Conservation (phyloP, 2,329 filamentous ascomycete genomes). For the Apiospora phragmitis region DNA sequence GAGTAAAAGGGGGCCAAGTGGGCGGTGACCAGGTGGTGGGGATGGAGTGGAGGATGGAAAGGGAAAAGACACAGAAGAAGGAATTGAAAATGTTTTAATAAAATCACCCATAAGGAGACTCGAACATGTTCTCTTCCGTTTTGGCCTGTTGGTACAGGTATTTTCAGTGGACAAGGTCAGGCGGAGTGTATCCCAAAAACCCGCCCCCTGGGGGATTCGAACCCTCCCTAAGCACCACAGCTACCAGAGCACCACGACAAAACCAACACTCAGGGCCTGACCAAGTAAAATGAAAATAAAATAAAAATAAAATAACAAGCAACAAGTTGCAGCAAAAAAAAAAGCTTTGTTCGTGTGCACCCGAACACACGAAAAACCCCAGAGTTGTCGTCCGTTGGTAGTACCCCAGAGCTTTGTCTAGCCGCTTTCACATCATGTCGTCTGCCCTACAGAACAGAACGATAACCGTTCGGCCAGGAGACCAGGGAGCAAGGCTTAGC, state of each 20-base stretch:
- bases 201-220: not conserved
- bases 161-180: not conserved
- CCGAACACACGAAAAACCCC: not conserved
- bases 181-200: not conserved
- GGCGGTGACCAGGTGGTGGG: not conserved
- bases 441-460: not conserved
- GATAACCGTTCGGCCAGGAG: not conserved
- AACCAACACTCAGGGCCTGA: not conserved
- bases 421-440: not conserved
- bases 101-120: not conserved
- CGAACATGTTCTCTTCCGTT: not conserved
- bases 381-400: not conserved
- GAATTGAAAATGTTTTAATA: not conserved
- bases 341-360: not conserved
- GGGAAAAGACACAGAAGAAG: not conserved
- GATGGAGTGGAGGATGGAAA: not conserved
- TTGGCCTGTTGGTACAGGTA: not conserved
- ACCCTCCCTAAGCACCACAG: not conserved
- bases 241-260: not conserved
- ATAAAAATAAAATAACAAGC: not conserved
- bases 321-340: not conserved
- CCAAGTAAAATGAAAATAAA: not conserved
- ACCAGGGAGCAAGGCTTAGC: not conserved
- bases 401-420: not conserved
- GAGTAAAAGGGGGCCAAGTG: not conserved